Evolutionary conservation across 768 basidiomycete genomes (phyloP), one percentile per base, ranked within the genome.

Genomic region (Suillus discolor): DNA sequence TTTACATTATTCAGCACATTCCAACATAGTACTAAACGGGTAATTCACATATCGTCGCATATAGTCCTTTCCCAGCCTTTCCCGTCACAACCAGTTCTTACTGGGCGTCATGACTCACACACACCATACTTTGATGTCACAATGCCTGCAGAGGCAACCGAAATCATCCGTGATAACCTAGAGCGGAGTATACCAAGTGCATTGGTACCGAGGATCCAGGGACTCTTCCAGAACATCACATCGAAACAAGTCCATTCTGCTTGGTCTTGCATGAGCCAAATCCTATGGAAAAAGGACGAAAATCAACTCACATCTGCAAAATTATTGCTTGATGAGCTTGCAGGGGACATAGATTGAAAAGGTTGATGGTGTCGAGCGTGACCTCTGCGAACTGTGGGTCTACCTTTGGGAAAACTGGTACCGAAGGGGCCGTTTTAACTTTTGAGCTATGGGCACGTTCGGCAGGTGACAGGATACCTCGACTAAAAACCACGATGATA

Each of bases 71-170:
- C 25, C 25, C 25, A 28, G 25, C n/a, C n/a, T n/a, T n/a, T n/a
- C n/a, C n/a, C n/a, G n/a, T n/a, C n/a, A n/a, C n/a, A n/a, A n/a
- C n/a, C n/a, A n/a, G n/a, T n/a, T n/a, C n/a, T n/a, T 42, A 61
- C 44, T 11, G 34, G 79, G 80, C 20, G 73, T 83, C 28, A 12
- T 11, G 82, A 44, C 78, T 83, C 76, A 79, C 83, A 84, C 64
- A 79, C 81, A 68, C 78, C 82, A 12, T 83, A 83, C 62, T 75
- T 47, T 54, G 47, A 63, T 3, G 9, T 76, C 20, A 77, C 77
- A 45, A 68, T 81, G 1, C 79, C 80, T 23, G 78, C 78, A 1
- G 79, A 80, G 41, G 74, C 78, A 45, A 73, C 69, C 4, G 63
- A 69, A 16, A 70, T 75, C 12, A 75, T 81, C 20, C 77, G 74